These are phyloP conservation scores for Zygoascus bituminiphila DNA, from an alignment of 805 yeast species.

Conservation along the genomic window DNA sequence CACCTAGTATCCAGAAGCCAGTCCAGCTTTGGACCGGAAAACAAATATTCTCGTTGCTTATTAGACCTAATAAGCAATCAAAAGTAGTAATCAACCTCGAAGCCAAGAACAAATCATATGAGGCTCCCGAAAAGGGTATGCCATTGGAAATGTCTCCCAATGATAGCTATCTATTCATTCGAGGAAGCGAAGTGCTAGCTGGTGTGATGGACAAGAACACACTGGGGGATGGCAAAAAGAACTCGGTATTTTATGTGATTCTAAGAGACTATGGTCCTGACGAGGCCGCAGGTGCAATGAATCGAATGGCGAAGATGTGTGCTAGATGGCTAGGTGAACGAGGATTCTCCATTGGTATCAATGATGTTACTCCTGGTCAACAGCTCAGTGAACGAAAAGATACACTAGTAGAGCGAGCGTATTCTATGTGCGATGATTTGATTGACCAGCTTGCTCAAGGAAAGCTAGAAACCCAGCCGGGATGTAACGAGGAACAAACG, in stretches of 20 bases:
- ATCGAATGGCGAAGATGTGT: slow-evolving; percentile 98
- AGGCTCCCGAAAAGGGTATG: slow-evolving; percentile 60
- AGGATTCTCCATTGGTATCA: slow-evolving; percentile 95
- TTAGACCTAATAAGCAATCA: slow-evolving; percentile 68
- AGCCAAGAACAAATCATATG: slow-evolving; percentile 86
- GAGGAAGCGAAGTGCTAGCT: slow-evolving; percentile 80
- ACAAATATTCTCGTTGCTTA: slow-evolving; percentile 82
- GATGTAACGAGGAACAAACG: slow-evolving; percentile 98
- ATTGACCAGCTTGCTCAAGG: slow-evolving; percentile 74
- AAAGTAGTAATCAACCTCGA: slow-evolving; percentile 85
- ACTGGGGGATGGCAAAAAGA: slow-evolving; percentile 96
- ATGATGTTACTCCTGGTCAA: slow-evolving; percentile 90
- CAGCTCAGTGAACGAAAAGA: slow-evolving; percentile 74
- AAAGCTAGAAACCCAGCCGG: slow-evolving; percentile 94
- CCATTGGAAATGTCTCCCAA: slow-evolving; percentile 96
- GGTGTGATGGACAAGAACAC: slow-evolving; percentile 97
- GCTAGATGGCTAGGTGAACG: slow-evolving; percentile 91
- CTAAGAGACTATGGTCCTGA: slow-evolving; percentile 94
- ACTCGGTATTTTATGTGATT: slow-evolving; percentile 91
- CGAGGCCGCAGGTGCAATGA: slow-evolving; percentile 94
- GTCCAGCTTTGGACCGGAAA: slow-evolving; percentile 93
- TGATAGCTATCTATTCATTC: slow-evolving; percentile 85
- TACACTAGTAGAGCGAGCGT: slow-evolving; percentile 82
- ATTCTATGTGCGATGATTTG: slow-evolving; percentile 82
- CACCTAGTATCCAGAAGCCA: slow-evolving; percentile 91